Percentiles rank a stretch among this genome's conserved stretches.
These are phyloP conservation scores for Boletus fagicola DNA, from an alignment of 768 basidiomycete genomes.

Conservation along the genomic window DNA sequence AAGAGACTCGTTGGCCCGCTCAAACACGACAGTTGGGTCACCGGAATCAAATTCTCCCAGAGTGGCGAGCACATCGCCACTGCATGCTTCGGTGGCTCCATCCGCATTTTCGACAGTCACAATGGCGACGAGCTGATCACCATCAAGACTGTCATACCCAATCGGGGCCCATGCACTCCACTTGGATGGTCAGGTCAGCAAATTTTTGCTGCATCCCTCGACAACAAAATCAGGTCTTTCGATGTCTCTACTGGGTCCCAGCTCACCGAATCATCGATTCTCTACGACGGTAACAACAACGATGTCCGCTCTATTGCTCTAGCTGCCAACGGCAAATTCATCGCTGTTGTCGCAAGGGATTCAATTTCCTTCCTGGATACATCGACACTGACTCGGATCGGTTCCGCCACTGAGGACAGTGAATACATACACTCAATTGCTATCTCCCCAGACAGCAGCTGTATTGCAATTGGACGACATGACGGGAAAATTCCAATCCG, in stretches of 20 bases:
- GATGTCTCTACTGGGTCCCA: neutral
- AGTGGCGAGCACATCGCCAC: too few relatives aligned
- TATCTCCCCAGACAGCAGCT: neutral
- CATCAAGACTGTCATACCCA: too few relatives aligned
- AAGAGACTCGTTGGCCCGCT: too few relatives aligned
- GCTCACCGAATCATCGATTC: neutral
- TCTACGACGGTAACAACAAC: accelerated
- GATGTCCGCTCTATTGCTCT: neutral
- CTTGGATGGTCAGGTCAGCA: too few relatives aligned
- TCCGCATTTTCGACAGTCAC: too few relatives aligned
- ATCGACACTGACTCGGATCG: neutral
- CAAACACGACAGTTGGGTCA: too few relatives aligned
- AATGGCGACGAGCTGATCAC: too few relatives aligned
- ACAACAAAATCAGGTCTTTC: neutral
- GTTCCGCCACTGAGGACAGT: neutral
- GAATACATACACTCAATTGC: neutral
- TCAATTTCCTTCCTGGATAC: neutral
- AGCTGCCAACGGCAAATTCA: neutral
- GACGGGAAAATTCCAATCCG: neutral
- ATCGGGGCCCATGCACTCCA: too few relatives aligned
- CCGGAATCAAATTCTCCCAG: too few relatives aligned
- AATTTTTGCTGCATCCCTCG: too few relatives aligned
- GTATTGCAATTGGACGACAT: too few relatives aligned
- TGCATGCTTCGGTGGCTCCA: too few relatives aligned
- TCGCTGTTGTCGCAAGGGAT: accelerated